Evolutionary conservation across 1,284 basidiomycete species (phyloP), one percentile per base, ranked within the genome.

Genomic region (Ceratobasidium sp.): DNA sequence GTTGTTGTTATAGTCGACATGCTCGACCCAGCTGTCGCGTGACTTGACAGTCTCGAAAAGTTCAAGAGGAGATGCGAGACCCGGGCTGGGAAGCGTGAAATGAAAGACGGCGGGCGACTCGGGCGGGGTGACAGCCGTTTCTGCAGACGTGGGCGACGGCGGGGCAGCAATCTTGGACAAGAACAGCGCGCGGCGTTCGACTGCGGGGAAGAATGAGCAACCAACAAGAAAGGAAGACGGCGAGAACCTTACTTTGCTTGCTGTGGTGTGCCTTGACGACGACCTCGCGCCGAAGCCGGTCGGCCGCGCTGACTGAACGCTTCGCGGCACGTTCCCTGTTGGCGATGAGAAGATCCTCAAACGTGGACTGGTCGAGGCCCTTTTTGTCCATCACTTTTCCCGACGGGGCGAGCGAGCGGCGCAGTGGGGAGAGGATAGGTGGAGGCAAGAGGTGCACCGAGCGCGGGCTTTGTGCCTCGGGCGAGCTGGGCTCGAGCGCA

Each of bases 151-250:
- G 11, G 90, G 88, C 15, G 89, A 90, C 8, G 90, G 89, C 32
- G 90, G 89, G 25, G 90, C 90, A 57, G 88, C 85, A 67, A 94
- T 85, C 83, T 90, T 93, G 78, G 90, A 91, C 49, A 94, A 84
- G 85, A 94, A 94, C 76, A 89, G 86, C 11, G 91, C 90, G 57
- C 92, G 90, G 76, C 93, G 88, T 83, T 92, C 91, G 80, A 88
- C 92, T 93, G 81, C 3, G 13, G 37, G 62, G n/a, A 46, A 13
- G 17, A 44, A 46, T 52, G 13, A n/a, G 40, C 29, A 52, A 56
- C 56, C 59, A 46, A 61, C 70, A 77, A 32, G 49, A 57, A 57
- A 57, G 34, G 43, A 59, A 3, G 71, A 79, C 25, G 25, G 69
- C 15, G 59, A 52, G 34, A 37, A 32, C 85, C 89, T 78, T 82